phyloP scores from a whole-genome alignment of 306 rosid species.

The Inga leiocalycina region DNA sequence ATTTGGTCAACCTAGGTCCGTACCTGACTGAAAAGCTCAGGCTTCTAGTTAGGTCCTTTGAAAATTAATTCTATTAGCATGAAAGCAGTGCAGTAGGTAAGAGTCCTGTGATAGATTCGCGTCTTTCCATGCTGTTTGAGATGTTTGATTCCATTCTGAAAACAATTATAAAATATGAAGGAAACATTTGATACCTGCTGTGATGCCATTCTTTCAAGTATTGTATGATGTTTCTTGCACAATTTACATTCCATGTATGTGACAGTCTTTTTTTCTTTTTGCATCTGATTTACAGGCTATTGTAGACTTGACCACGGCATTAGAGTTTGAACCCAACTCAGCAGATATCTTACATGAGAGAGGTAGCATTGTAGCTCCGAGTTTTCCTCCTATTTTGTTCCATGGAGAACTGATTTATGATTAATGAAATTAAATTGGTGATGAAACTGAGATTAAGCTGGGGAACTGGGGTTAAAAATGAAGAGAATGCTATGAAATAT shows the following conservation, averaged over 20 bases:
- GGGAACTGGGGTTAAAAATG: neutral
- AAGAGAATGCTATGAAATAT: neutral
- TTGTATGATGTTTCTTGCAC: constrained; percentile 30
- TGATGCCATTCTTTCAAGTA: neutral
- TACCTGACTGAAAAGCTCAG: constrained; percentile 15
- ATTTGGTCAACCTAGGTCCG: neutral
- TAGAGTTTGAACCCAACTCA: constrained; percentile 79
- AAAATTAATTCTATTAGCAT: neutral
- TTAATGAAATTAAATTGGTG: neutral
- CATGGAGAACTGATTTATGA: constrained; percentile 3
- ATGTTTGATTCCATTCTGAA: constrained; percentile 5
- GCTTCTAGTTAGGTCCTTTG: constrained; percentile 22
- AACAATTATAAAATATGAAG: constrained; percentile 11
- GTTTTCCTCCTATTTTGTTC: neutral
- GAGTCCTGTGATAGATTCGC: neutral
- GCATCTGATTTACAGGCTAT: constrained; percentile 66
- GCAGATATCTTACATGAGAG: constrained; percentile 90
- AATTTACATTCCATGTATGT: constrained; percentile 20
- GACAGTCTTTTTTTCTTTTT: constrained; percentile 28
- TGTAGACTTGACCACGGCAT: constrained; percentile 85
- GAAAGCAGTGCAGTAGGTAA: constrained; percentile 14
- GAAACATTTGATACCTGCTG: constrained; percentile 13
- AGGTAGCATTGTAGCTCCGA: constrained; percentile 53
- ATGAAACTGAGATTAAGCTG: neutral
- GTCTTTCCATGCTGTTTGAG: constrained; percentile 2